These are phyloP conservation scores for Erodium trifolium DNA, from an alignment of 441 rosid genomes.

Conservation along the genomic window DNA sequence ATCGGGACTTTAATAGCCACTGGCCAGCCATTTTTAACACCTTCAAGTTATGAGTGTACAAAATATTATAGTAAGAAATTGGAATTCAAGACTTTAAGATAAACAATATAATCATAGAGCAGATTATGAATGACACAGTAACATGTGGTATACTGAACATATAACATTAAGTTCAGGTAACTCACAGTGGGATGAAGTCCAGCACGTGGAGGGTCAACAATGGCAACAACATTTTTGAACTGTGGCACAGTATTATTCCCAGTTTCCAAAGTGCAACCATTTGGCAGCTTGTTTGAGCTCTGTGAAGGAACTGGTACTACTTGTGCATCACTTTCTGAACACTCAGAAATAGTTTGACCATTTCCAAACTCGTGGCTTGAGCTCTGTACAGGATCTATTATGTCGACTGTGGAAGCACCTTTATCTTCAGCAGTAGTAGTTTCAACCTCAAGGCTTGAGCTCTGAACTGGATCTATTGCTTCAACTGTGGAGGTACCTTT, in stretches of 20 bases:
- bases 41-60: neutral
- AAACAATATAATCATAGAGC: neutral
- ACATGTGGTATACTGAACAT: neutral
- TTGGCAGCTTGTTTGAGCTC: slow-evolving; percentile 24
- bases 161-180: slow-evolving; percentile 11
- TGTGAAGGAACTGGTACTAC: slow-evolving; percentile 24
- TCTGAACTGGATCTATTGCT: neutral
- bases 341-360: slow-evolving; percentile 20
- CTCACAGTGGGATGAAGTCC: slow-evolving; percentile 90
- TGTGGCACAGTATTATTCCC: slow-evolving; percentile 28
- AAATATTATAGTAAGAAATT: neutral
- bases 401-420: slow-evolving; percentile 16
- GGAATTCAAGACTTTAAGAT: neutral
- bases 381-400: slow-evolving; percentile 23
- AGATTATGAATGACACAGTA: neutral
- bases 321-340: slow-evolving; percentile 27
- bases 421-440: slow-evolving; percentile 25
- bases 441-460: slow-evolving; percentile 2
- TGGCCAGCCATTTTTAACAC: neutral
- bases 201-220: slow-evolving; percentile 92
- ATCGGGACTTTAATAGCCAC: neutral
- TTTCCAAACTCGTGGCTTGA: slow-evolving; percentile 30
- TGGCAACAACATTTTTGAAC: slow-evolving; percentile 80
- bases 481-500: slow-evolving; percentile 4
- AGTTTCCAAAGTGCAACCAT: slow-evolving; percentile 27